Conservation (phyloP, 148 eudicot species). For the Nepenthes mirabilis region DNA sequence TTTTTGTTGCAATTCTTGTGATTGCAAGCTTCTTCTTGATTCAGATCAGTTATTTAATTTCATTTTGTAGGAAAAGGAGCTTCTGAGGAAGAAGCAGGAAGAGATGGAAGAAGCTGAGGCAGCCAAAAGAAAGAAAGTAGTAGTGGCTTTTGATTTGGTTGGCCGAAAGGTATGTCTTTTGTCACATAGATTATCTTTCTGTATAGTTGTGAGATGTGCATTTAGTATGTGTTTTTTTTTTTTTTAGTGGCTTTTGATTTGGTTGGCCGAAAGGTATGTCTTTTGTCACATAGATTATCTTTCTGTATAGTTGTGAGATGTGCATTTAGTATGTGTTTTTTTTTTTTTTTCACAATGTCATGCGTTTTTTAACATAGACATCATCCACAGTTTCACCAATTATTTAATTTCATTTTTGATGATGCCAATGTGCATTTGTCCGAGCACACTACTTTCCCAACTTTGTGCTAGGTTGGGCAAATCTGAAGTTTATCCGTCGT, state of each 20-base stretch:
- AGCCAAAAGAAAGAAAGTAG: constrained; percentile 71
- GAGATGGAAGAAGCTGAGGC: constrained; percentile 76
- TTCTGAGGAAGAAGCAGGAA: constrained; percentile 69
- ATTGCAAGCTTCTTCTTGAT: not conserved
- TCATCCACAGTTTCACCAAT: too few species aligned
- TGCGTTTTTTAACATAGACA: too few species aligned
- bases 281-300: not conserved
- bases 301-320: not conserved
- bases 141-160: constrained; percentile 89
- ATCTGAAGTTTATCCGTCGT: too few species aligned
- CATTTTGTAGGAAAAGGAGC: constrained; percentile 76
- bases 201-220: not conserved
- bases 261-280: constrained; percentile 88
- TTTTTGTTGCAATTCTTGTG: not conserved
- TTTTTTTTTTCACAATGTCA: too few species aligned
- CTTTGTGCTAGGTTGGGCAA: too few species aligned
- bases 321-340: not conserved
- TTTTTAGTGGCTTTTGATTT: constrained; percentile 73
- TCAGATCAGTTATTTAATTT: not conserved
- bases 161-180: constrained; percentile 72
- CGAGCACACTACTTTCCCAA: too few species aligned
- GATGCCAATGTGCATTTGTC: too few species aligned
- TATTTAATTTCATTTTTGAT: too few species aligned
- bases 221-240: not conserved
- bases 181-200: not conserved